Conservation (phyloP, 2,329 filamentous ascomycete genomes). For the Colletotrichum sp. region DNA sequence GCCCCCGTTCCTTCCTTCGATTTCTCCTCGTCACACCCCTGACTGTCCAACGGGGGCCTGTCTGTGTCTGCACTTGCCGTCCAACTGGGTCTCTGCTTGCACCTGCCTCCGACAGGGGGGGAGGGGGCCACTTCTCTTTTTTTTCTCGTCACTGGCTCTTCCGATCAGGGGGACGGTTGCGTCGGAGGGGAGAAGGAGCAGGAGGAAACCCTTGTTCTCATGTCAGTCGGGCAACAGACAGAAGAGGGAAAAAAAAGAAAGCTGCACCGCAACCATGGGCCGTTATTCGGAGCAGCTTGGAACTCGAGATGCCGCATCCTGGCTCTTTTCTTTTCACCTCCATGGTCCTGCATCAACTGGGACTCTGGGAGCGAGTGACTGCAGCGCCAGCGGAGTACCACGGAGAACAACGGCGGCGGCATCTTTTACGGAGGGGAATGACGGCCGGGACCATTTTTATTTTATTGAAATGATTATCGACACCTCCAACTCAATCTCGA, state of each 20-base stretch:
- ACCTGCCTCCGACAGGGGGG: background rate
- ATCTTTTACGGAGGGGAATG: background rate
- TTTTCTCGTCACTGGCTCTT: background rate
- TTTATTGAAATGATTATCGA: background rate
- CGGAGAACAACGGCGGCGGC: background rate
- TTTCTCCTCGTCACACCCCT: background rate
- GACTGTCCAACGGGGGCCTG: background rate
- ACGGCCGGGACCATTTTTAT: background rate
- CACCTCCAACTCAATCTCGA: background rate
- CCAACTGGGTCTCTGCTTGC: conserved; percentile 9
- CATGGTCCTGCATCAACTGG: background rate
- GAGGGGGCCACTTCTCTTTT: background rate
- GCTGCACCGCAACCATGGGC: background rate
- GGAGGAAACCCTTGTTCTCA: background rate
- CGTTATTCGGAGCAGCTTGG: background rate
- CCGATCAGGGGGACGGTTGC: background rate
- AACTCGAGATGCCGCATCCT: background rate
- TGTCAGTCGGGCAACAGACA: background rate
- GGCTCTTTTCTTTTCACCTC: background rate
- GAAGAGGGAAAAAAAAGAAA: background rate
- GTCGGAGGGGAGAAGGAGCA: background rate
- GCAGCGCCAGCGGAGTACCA: background rate
- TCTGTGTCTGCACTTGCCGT: background rate
- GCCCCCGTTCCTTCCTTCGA: background rate
- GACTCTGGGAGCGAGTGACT: background rate